phyloP scores from a whole-genome alignment of 2,329 filamentous ascomycete genomes.

The Zasmidium cellare region DNA sequence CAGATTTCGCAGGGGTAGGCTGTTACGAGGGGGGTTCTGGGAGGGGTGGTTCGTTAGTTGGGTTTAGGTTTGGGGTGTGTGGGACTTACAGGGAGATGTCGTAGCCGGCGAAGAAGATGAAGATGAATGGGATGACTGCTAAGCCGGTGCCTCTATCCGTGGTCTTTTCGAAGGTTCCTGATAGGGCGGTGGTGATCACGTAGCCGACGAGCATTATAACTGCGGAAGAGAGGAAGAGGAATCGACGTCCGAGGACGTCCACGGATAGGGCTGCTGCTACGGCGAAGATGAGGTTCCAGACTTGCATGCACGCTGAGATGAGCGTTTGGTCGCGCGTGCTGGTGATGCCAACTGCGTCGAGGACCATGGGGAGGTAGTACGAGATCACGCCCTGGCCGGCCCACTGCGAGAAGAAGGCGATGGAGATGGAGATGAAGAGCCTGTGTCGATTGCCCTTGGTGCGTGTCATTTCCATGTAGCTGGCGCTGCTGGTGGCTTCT shows the following conservation, averaged over 20 bases:
- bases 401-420: constrained; percentile 42
- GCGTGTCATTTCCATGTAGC: constrained; percentile 21
- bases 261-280: constrained; percentile 40
- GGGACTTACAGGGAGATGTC: constrained; percentile 34
- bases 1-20: constrained; percentile 39
- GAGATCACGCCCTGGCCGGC: constrained; percentile 42
- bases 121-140: constrained; percentile 45
- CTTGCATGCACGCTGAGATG: constrained; percentile 42
- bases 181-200: constrained; percentile 25
- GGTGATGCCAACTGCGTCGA: constrained; percentile 41
- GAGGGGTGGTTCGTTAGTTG: constrained; percentile 6
- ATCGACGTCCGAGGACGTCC: constrained; percentile 45
- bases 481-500: constrained; percentile 49
- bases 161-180: constrained; percentile 36
- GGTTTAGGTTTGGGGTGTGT: neutral
- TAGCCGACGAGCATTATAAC: constrained; percentile 47
- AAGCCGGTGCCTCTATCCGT: constrained; percentile 35
- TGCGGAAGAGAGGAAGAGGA: constrained; percentile 45
- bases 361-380: constrained; percentile 32
- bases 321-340: constrained; percentile 35
- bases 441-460: constrained; percentile 36
- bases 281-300: constrained; percentile 42
- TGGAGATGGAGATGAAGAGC: constrained; percentile 39
- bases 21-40: constrained; percentile 31
- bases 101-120: constrained; percentile 45